Percentiles rank a stretch among this genome's conserved stretches.
phyloP scores from a whole-genome alignment of 2,329 filamentous ascomycete species.

The Metarhizium robertsii region DNA sequence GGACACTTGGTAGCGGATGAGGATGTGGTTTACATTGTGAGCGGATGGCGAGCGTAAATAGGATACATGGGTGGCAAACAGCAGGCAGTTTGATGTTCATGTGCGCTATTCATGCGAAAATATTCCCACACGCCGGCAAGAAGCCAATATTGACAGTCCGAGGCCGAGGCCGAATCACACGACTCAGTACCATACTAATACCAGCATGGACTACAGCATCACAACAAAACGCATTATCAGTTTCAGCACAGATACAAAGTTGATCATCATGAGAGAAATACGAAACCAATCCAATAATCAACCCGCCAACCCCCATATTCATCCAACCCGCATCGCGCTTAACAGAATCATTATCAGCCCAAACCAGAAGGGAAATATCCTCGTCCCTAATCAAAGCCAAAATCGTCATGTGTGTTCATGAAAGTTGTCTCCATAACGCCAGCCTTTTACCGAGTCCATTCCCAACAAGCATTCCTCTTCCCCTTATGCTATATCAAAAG shows the following conservation, averaged over 20 bases:
- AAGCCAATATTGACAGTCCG: too few relatives aligned
- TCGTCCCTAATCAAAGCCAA: not conserved
- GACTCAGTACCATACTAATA: not conserved
- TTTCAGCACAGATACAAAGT: not conserved
- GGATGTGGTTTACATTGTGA: constrained; percentile 60
- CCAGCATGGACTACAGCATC: not conserved
- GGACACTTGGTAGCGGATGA: constrained; percentile 67
- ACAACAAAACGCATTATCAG: not conserved
- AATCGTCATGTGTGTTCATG: not conserved
- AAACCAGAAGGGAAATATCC: not conserved
- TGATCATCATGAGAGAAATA: constrained; percentile 1
- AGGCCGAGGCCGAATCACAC: too few relatives aligned
- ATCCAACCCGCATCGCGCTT: not conserved
- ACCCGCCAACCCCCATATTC: not conserved
- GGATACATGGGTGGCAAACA: not conserved
- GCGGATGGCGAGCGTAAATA: constrained; percentile 49
- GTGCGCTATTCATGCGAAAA: too few relatives aligned
- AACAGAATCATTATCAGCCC: not conserved
- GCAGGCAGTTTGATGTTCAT: not conserved
- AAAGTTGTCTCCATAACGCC: constrained; percentile 2
- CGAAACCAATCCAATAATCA: not conserved
- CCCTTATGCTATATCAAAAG: not conserved
- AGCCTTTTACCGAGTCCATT: not conserved
- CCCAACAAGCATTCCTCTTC: not conserved
- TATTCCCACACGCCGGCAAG: too few relatives aligned